Evolutionary conservation across 345 rosid genomes (phyloP).

Genomic region (Citrus maxima): DNA sequence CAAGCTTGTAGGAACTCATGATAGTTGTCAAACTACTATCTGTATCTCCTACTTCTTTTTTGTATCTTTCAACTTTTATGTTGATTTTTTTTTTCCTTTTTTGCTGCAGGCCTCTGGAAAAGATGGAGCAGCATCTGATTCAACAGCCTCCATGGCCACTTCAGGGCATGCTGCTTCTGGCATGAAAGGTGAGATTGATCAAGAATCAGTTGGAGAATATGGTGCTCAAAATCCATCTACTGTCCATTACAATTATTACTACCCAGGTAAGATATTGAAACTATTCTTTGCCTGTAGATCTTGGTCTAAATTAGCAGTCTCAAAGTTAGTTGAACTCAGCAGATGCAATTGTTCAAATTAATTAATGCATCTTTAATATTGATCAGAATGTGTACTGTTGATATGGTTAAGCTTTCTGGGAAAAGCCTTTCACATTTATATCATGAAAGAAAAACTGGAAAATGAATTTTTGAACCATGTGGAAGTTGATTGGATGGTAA

Average conservation of each 20-base stretch:
- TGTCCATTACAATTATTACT: constrained; percentile 37
- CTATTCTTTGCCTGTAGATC: background rate
- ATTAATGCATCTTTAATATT: background rate
- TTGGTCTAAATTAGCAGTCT: background rate
- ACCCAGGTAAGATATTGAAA: constrained; percentile 44
- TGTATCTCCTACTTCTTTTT: background rate
- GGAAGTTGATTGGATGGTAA: background rate
- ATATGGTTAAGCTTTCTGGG: background rate
- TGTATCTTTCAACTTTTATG: no score
- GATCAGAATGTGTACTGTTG: background rate
- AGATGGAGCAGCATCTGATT: constrained; percentile 25
- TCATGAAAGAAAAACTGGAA: background rate
- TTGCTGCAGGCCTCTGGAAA: constrained; percentile 29
- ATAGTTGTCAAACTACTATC: background rate
- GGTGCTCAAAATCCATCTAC: constrained; percentile 26
- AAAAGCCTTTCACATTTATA: background rate
- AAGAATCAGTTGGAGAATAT: constrained; percentile 25
- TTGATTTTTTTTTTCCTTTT: background rate
- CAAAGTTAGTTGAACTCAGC: background rate
- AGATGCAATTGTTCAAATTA: background rate
- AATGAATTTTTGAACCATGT: background rate
- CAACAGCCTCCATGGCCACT: constrained; percentile 17
- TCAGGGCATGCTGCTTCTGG: constrained; percentile 23
- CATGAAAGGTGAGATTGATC: constrained; percentile 24
- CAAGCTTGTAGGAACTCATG: background rate